Evolutionary conservation across 2,329 filamentous ascomycete genomes (phyloP).

Genomic region (Alternaria hordeiaustralica): DNA sequence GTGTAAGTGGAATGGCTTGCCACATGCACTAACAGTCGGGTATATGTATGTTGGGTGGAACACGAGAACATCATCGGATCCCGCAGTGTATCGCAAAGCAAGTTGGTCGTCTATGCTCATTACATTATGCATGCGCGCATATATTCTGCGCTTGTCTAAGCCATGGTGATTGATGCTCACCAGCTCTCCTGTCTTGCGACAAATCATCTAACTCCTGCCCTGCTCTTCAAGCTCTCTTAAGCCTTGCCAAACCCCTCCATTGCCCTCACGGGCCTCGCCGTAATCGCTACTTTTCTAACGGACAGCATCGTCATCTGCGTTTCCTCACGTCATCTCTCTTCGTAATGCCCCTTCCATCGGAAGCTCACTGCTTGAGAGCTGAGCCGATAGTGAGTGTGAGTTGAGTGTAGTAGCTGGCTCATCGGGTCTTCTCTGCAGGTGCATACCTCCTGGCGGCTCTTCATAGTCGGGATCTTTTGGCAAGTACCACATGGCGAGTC

Average conservation of each 20-base stretch:
- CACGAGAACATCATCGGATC: not conserved
- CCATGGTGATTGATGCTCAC: not conserved
- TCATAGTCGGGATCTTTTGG: conserved; percentile 2
- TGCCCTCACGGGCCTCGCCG: not conserved
- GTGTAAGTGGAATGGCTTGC: not conserved
- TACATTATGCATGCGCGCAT: not conserved
- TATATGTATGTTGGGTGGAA: not conserved
- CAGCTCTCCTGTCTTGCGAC: not conserved
- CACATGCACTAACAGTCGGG: not conserved
- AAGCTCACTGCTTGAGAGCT: not conserved
- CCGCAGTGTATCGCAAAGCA: not conserved
- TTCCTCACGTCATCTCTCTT: not conserved
- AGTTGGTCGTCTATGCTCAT: not conserved
- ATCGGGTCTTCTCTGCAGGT: not conserved
- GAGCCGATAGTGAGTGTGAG: not conserved
- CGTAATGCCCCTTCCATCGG: not conserved
- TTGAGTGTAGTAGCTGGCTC: not conserved
- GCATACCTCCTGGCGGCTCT: not conserved
- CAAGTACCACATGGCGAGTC: conserved; percentile 23
- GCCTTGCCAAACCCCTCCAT: not conserved
- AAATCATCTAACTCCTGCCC: not conserved
- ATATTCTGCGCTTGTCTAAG: not conserved
- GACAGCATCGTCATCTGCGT: not conserved
- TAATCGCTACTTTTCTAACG: not conserved
- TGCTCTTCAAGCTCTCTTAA: not conserved